These are phyloP conservation scores for Diaporthe helianthi DNA, from an alignment of 2,329 filamentous ascomycete species.

Conservation along the genomic window DNA sequence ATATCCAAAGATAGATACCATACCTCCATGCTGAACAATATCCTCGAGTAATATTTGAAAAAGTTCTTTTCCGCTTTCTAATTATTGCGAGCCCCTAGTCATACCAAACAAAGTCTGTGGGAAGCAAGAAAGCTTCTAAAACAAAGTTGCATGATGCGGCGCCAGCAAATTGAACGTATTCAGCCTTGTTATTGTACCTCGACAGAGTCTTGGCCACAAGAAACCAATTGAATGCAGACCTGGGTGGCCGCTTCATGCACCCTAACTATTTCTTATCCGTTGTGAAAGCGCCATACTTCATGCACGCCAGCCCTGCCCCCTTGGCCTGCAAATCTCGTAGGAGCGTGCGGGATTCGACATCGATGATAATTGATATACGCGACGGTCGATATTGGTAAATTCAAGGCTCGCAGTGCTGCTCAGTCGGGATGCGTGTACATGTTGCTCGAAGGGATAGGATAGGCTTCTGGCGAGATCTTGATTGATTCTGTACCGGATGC, in stretches of 20 bases:
- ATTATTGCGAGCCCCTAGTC: background rate
- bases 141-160: background rate
- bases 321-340: background rate
- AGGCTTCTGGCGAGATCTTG: background rate
- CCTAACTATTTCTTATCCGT: background rate
- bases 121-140: background rate
- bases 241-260: too few species aligned
- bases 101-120: background rate
- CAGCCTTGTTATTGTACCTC: background rate
- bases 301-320: background rate
- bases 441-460: background rate
- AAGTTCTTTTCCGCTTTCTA: background rate
- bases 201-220: background rate
- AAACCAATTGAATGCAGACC: background rate
- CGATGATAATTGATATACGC: too few species aligned
- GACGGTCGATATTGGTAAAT: background rate
- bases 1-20: too few species aligned
- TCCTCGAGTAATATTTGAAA: too few species aligned
- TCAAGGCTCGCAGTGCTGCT: too few species aligned
- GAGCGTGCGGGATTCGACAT: background rate
- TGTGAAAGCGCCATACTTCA: background rate
- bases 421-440: background rate
- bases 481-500: background rate
- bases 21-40: background rate
- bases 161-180: background rate